These are phyloP conservation scores for Suillus plorans DNA, from an alignment of 768 basidiomycete species.

Conservation along the genomic window DNA sequence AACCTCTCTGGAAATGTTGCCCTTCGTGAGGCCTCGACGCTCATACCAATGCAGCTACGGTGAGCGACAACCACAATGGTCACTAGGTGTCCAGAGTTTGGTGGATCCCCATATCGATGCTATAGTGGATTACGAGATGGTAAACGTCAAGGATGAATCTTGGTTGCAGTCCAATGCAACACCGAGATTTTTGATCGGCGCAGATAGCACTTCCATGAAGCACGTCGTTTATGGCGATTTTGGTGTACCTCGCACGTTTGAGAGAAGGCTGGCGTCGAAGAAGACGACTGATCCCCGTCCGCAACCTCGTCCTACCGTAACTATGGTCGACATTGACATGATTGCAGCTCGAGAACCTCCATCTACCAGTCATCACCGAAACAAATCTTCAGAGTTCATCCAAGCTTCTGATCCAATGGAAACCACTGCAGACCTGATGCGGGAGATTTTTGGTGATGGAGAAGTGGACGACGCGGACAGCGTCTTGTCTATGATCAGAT, in stretches of 20 bases:
- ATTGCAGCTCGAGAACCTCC: background rate
- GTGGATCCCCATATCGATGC: background rate
- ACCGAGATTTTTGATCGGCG: background rate
- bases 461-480: background rate
- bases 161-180: background rate
- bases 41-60: background rate
- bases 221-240: background rate
- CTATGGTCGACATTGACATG: background rate
- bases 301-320: background rate
- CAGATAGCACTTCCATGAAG: background rate
- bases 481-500: background rate
- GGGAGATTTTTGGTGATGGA: background rate
- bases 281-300: background rate
- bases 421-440: background rate
- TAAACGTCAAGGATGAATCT: background rate
- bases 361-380: background rate
- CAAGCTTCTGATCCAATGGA: background rate
- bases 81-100: background rate
- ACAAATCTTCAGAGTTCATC: background rate
- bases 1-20: background rate
- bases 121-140: background rate
- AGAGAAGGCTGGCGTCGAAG: background rate
- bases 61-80: background rate
- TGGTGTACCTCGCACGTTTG: background rate
- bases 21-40: background rate